Evolutionary conservation across 306 rosid genomes (phyloP).

Genomic region (Echinosophora koreensis): DNA sequence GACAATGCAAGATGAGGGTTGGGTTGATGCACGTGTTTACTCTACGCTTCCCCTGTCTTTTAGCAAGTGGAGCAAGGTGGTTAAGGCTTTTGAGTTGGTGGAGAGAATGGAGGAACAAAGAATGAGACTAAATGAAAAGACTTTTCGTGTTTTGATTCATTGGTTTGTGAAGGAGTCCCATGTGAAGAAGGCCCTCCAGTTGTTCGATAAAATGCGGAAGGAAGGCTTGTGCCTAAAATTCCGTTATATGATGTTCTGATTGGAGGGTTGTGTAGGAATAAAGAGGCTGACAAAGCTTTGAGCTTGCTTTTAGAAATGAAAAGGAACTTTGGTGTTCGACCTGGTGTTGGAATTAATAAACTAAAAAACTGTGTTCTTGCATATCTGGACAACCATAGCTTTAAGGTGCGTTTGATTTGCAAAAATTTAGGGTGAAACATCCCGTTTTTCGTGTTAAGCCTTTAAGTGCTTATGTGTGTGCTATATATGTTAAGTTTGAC

Average conservation of each 20-base stretch:
- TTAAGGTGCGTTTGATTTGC: too few relatives aligned
- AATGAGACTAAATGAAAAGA: slow-evolving; percentile 65
- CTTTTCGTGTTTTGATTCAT: slow-evolving; percentile 76
- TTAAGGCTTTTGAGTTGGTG: slow-evolving; percentile 73
- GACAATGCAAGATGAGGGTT: slow-evolving; percentile 64
- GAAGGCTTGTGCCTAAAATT: slow-evolving; percentile 63
- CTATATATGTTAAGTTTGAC: too few relatives aligned
- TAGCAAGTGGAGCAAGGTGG: slow-evolving; percentile 78
- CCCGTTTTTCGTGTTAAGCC: too few relatives aligned
- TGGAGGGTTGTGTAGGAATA: slow-evolving; percentile 72
- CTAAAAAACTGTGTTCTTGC: too few relatives aligned
- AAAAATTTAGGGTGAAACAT: too few relatives aligned
- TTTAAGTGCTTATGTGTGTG: too few relatives aligned
- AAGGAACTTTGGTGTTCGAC: slow-evolving; percentile 61
- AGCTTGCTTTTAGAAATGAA: slow-evolving; percentile 64
- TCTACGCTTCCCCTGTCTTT: slow-evolving; percentile 62
- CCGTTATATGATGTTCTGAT: slow-evolving; percentile 81
- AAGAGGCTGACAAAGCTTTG: slow-evolving; percentile 62
- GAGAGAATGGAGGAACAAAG: slow-evolving; percentile 64
- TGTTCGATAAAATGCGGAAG: slow-evolving; percentile 68
- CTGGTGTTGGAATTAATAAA: slow-evolving; percentile 55
- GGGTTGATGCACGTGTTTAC: slow-evolving; percentile 67
- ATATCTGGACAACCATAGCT: too few relatives aligned
- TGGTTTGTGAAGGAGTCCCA: slow-evolving; percentile 70
- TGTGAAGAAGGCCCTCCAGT: slow-evolving; percentile 67